Conservation (phyloP, 108 stramenopile genomes). For the Stephanodiscus triporus region DNA sequence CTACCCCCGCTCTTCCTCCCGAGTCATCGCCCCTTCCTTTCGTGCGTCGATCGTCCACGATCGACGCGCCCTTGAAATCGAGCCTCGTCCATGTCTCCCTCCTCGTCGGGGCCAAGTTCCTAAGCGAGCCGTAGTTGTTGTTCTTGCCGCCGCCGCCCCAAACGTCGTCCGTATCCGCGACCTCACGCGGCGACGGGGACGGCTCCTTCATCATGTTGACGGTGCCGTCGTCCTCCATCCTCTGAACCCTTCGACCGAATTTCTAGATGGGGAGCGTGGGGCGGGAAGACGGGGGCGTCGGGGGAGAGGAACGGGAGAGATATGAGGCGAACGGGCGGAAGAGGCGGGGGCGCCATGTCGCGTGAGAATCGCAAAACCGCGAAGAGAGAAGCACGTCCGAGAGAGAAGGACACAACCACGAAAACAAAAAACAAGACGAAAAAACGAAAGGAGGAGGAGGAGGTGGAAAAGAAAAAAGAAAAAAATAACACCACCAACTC, state of each 20-base stretch:
- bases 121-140: slow-evolving; percentile 16
- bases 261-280: neutral
- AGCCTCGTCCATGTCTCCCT: slow-evolving; percentile 32
- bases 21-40: slow-evolving; percentile 4
- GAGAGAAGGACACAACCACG: too few species aligned
- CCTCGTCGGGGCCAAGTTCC: slow-evolving; percentile 24
- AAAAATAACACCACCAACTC: too few species aligned
- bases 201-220: slow-evolving; percentile 26
- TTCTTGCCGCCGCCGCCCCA: neutral
- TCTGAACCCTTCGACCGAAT: slow-evolving; percentile 37
- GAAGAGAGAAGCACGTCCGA: neutral
- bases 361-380: too few species aligned
- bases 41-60: slow-evolving; percentile 37
- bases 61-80: slow-evolving; percentile 38
- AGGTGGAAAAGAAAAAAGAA: too few species aligned
- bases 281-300: neutral
- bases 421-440: too few species aligned
- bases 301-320: neutral
- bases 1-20: neutral
- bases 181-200: neutral
- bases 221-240: slow-evolving; percentile 42
- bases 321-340: too few species aligned
- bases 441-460: too few species aligned
- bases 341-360: too few species aligned
- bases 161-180: neutral